A percentile compares a stretch with the other conserved stretches of the same genome.
Conservation (phyloP, 2,329 filamentous ascomycete genomes). For the Colletotrichum noveboracense region DNA sequence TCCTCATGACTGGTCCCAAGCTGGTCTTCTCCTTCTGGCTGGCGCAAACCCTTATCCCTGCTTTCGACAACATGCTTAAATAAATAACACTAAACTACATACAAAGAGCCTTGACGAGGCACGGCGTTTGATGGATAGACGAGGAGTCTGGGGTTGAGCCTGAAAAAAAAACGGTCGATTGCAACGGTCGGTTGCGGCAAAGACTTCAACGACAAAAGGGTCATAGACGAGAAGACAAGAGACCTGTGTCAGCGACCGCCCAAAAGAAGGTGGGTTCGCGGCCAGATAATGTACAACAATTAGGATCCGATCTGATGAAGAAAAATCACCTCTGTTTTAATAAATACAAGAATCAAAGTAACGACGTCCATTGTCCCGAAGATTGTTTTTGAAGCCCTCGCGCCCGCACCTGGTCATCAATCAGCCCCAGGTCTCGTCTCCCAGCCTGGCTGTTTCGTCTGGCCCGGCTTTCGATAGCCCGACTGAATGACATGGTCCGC, state of each 20-base stretch:
- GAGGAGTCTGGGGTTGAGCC: slow-evolving; percentile 8
- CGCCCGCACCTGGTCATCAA: slow-evolving; percentile 30
- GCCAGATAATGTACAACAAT: slow-evolving; percentile 19
- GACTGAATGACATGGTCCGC: slow-evolving; percentile 24
- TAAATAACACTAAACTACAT: slow-evolving; percentile 23
- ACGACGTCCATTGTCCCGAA: neutral
- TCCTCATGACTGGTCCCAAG: slow-evolving; percentile 99
- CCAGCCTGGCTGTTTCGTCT: slow-evolving; percentile 48
- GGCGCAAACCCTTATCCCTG: slow-evolving; percentile 95
- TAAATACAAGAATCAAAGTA: neutral
- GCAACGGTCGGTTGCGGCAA: neutral
- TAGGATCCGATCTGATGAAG: slow-evolving; percentile 13
- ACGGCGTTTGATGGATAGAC: slow-evolving; percentile 26
- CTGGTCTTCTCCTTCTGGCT: slow-evolving; percentile 99
- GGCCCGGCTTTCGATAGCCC: slow-evolving; percentile 43
- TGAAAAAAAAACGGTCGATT: slow-evolving; percentile 40
- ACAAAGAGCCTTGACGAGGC: slow-evolving; percentile 3
- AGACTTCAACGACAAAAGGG: neutral
- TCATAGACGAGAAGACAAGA: slow-evolving; percentile 2
- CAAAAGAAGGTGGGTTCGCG: neutral
- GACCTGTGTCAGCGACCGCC: neutral
- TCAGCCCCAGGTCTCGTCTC: slow-evolving; percentile 49
- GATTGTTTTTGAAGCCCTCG: neutral
- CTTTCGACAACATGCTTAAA: slow-evolving; percentile 68
- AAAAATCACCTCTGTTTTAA: slow-evolving; percentile 17